Evolutionary conservation across 805 yeast species (phyloP).

Genomic region (Candida multigemmis): DNA sequence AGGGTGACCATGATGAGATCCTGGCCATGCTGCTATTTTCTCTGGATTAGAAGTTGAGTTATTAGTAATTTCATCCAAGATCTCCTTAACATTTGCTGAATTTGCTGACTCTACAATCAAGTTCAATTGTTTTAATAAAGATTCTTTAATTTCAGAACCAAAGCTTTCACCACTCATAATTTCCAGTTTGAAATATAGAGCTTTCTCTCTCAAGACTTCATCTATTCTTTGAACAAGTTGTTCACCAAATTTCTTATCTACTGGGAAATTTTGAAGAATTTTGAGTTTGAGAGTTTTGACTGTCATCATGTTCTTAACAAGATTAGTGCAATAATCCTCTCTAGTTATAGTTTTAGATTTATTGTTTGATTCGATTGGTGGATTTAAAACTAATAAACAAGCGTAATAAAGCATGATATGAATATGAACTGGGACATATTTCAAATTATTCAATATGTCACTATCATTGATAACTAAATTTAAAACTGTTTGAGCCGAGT

Average conservation of each 20-base stretch:
- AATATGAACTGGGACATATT: slow-evolving; percentile 64
- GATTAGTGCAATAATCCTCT: slow-evolving; percentile 13
- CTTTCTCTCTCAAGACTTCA: slow-evolving; percentile 20
- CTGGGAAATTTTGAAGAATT: slow-evolving; percentile 38
- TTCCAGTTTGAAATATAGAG: slow-evolving; percentile 4
- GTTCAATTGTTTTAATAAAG: slow-evolving; percentile 8
- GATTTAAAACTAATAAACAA: slow-evolving; percentile 44
- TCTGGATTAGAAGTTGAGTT: slow-evolving; percentile 27
- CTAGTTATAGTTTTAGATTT: slow-evolving; percentile 14
- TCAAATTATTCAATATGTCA: slow-evolving; percentile 47
- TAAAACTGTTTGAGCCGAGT: slow-evolving; percentile 56
- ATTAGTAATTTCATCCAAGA: slow-evolving; percentile 11
- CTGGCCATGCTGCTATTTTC: slow-evolving; percentile 53
- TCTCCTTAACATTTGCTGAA: slow-evolving; percentile 7
- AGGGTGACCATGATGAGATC: slow-evolving; percentile 60
- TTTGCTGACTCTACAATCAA: slow-evolving; percentile 6
- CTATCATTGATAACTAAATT: slow-evolving; percentile 50
- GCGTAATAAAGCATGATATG: slow-evolving; percentile 67
- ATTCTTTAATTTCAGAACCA: slow-evolving; percentile 6
- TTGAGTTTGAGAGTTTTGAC: slow-evolving; percentile 36
- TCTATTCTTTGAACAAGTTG: slow-evolving; percentile 28
- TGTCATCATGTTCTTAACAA: slow-evolving; percentile 27
- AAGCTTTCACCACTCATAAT: slow-evolving; percentile 2
- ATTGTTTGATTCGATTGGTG: slow-evolving; percentile 25
- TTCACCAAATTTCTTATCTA: slow-evolving; percentile 42